Base-by-base conservation (phyloP, 1,284 basidiomycete species). In the Gymnopus androsaceus region DNA sequence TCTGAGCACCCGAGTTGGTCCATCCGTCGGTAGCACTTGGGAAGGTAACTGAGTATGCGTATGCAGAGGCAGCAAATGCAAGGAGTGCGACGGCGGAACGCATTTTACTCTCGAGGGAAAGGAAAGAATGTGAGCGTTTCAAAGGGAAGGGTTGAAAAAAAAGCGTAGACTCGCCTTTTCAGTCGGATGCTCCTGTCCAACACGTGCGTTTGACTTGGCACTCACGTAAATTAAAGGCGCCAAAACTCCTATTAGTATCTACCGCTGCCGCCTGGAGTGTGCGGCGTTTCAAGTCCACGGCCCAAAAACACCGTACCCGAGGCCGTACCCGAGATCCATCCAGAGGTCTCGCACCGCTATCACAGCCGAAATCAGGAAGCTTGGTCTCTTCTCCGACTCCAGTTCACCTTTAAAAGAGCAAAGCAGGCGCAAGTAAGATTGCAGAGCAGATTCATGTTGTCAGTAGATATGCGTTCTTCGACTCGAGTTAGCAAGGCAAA, bases 381-480 rank as follows among this genome's bases (percentile, higher is more conserved):
- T 50, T 51, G 33, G 21, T 55, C 44, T n/a, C 44, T 23, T 50
- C 12, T 51, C 33, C 40, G 36, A 19, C 19, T 51, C 58, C 48
- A 30, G 56, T 46, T 41, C 51, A 72, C 66, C 61, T 75, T 78
- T 64, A 88, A 75, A 12, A 90, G 72, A 19, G 76, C 74, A 28
- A 92, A 76, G 64, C 88, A 87, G 3, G 83, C 85, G 30, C 92
- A 84, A 1, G 88, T 90, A 25, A 98, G 80, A 51, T 82, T 86
- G 15, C 95, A 86, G 51, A 97, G 70, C 1, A 83, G 76, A 61
- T 83, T 88, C 70, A 90, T 88, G 63, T 96, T 89, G 58, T 93
- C 90, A 14, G 88, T 83, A 34, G 84, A 81, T 30, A 95, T 73
- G 31, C 84, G 77, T 12, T 84, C 80, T 54, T 94, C 92, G 19